These are phyloP conservation scores for Spathaspora arborariae DNA, from an alignment of 805 yeast genomes.

Conservation along the genomic window DNA sequence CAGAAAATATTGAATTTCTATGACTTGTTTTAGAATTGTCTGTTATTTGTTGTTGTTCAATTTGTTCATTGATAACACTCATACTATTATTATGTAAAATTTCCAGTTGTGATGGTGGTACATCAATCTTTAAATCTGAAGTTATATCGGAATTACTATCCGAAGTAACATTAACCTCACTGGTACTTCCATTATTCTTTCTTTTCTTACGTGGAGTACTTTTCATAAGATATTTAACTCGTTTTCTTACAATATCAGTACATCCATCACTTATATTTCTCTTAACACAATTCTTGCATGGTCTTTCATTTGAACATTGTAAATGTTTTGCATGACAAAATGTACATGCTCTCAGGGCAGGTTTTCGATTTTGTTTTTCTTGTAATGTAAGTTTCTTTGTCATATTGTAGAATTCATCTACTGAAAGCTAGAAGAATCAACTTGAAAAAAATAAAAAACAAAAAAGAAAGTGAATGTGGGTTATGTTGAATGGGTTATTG, in stretches of 20 bases:
- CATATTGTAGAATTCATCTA: conserved; percentile 31
- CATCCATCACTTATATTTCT: conserved; percentile 55
- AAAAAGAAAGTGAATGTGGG: background rate
- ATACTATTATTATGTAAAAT: background rate
- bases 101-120: background rate
- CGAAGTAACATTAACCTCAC: background rate
- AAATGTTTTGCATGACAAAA: conserved; percentile 72
- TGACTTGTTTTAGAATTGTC: background rate
- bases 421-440: background rate
- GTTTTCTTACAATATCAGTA: conserved; percentile 53
- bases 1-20: background rate
- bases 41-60: background rate
- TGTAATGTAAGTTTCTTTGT: conserved; percentile 56
- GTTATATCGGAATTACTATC: background rate
- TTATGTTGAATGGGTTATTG: too few relatives aligned
- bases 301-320: conserved; percentile 67
- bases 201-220: background rate
- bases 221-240: conserved; percentile 36
- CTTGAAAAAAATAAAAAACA: background rate
- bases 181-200: background rate
- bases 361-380: conserved; percentile 53
- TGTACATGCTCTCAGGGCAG: conserved; percentile 65
- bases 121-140: background rate
- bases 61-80: too few relatives aligned
- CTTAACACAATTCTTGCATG: conserved; percentile 68